These are phyloP conservation scores for Gnomoniopsis sp. DNA, from an alignment of 2,329 filamentous ascomycete species.

Conservation along the genomic window DNA sequence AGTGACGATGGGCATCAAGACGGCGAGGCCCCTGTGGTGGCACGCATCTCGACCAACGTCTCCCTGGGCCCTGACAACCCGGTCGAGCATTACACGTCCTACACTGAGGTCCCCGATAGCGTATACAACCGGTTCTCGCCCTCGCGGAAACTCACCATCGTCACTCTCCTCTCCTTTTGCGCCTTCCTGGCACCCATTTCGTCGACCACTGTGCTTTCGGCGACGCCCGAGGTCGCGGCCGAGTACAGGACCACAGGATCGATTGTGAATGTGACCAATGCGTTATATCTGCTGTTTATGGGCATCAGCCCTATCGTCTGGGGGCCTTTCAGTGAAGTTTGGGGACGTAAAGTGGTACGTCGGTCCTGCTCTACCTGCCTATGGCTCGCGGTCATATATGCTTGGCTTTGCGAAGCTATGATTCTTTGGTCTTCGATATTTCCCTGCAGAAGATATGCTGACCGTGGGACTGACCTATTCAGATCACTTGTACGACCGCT, in stretches of 20 bases:
- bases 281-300: conserved; percentile 70
- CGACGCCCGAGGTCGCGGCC: conserved; percentile 61
- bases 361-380: neutral
- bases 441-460: neutral
- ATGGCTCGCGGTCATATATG: too few species aligned
- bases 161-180: conserved; percentile 68
- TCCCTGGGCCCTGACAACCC: conserved; percentile 26
- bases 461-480: neutral
- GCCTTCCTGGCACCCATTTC: conserved; percentile 71
- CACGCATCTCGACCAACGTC: conserved; percentile 20
- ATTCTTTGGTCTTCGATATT: neutral
- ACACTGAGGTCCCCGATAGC: conserved; percentile 43
- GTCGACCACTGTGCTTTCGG: conserved; percentile 62
- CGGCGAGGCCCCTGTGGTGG: conserved; percentile 2
- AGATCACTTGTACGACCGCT: conserved; percentile 53
- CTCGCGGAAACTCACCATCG: conserved; percentile 63
- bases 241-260: conserved; percentile 57
- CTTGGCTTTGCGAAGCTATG: neutral
- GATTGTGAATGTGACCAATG: conserved; percentile 66
- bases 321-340: conserved; percentile 61
- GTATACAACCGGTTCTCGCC: conserved; percentile 64
- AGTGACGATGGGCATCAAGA: conserved; percentile 1
- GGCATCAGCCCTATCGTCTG: conserved; percentile 62
- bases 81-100: conserved; percentile 27
- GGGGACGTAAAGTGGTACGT: conserved; percentile 47